A percentile compares a stretch with the other conserved stretches of the same genome.
Evolutionary conservation across 768 basidiomycete species (phyloP).

Genomic region (Hypholoma sublateritium): DNA sequence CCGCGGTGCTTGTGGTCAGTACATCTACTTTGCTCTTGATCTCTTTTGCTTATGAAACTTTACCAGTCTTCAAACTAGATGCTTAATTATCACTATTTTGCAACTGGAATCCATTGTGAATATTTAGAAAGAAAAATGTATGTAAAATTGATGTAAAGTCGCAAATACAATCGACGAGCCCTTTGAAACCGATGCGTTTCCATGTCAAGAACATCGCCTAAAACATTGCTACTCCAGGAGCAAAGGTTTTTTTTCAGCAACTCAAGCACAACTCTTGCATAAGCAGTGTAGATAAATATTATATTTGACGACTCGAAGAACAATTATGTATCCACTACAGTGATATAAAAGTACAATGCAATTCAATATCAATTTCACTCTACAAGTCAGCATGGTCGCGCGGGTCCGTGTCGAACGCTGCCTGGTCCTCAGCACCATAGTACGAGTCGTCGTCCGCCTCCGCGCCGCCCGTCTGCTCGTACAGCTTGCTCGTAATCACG

Average conservation of each 20-base stretch:
- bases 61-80: neutral
- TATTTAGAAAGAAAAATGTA: neutral
- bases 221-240: too few species aligned
- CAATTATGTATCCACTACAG: neutral
- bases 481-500: slow-evolving; percentile 27
- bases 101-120: neutral
- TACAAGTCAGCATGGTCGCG: slow-evolving; percentile 15
- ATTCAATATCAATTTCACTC: neutral
- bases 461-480: slow-evolving; percentile 2
- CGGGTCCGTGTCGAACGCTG: neutral
- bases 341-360: neutral
- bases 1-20: slow-evolving; percentile 76
- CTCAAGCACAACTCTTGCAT: too few species aligned
- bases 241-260: too few species aligned
- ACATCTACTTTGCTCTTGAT: neutral
- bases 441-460: neutral
- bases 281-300: neutral
- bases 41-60: neutral
- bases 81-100: neutral
- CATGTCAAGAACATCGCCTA: too few species aligned
- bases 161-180: too few species aligned
- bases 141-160: neutral
- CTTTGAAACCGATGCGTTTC: too few species aligned
- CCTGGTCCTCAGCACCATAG: neutral
- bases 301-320: neutral